Conservation (phyloP, 306 rosid species). For the Hippophae tibetana region DNA sequence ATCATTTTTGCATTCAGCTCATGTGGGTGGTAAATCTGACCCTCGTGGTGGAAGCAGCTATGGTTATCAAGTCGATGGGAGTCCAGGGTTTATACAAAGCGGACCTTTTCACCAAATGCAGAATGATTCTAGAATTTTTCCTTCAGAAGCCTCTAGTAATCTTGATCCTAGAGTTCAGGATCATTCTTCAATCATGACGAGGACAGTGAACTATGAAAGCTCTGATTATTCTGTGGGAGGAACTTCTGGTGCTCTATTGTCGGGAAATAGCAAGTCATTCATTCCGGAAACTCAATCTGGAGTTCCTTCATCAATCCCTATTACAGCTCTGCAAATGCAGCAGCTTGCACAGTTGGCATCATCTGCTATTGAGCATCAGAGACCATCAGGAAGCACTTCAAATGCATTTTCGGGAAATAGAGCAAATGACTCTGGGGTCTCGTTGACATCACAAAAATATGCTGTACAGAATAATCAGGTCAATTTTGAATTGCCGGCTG, state of each 20-base stretch:
- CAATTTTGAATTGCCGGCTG: conserved; percentile 46
- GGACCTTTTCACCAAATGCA: conserved; percentile 47
- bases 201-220: conserved; percentile 31
- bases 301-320: conserved; percentile 35
- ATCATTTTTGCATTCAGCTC: conserved; percentile 35
- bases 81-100: conserved; percentile 32
- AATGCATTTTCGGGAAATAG: conserved; percentile 23
- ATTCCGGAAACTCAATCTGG: conserved; percentile 33
- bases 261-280: conserved; percentile 26
- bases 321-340: conserved; percentile 53
- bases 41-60: conserved; percentile 39
- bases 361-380: conserved; percentile 62
- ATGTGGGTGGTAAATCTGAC: conserved; percentile 27
- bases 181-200: conserved; percentile 26
- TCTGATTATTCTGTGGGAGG: conserved; percentile 34
- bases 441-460: conserved; percentile 38
- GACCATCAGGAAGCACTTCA: conserved; percentile 42
- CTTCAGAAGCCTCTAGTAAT: conserved; percentile 29
- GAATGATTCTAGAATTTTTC: conserved; percentile 32
- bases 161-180: conserved; percentile 38
- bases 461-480: conserved; percentile 31
- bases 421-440: conserved; percentile 30
- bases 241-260: conserved; percentile 30
- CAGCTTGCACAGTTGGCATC: conserved; percentile 77
- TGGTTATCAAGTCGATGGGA: conserved; percentile 49